These are phyloP conservation scores for Nevesoporus exiguus DNA, from an alignment of 768 basidiomycete species.

Conservation along the genomic window DNA sequence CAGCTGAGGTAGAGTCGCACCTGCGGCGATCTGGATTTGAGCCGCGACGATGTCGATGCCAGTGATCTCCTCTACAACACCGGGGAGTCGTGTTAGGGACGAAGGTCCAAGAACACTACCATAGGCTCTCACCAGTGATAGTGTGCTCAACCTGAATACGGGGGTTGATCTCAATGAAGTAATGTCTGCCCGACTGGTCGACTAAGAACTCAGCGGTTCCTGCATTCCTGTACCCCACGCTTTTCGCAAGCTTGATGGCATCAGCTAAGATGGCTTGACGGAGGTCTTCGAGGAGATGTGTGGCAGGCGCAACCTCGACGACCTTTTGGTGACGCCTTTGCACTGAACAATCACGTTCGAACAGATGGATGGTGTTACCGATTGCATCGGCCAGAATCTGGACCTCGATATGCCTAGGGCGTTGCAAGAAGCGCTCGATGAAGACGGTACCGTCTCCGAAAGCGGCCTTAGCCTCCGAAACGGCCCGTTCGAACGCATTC, in stretches of 20 bases:
- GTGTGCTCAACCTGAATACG: constrained; percentile 99
- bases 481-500: constrained; percentile 85
- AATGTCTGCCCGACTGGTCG: constrained; percentile 93
- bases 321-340: constrained; percentile 98
- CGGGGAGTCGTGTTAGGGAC: background rate
- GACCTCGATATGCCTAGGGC: constrained; percentile 96
- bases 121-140: constrained; percentile 72
- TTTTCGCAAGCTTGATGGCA: constrained; percentile 91
- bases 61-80: constrained; percentile 90
- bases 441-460: constrained; percentile 99
- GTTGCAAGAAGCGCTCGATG: constrained; percentile 96
- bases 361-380: constrained; percentile 96
- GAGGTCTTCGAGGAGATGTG: constrained; percentile 86
- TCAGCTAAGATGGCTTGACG: constrained; percentile 84
- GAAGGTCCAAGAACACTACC: background rate
- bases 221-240: constrained; percentile 93
- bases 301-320: constrained; percentile 97
- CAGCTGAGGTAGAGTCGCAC: constrained; percentile 91
- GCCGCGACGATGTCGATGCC: constrained; percentile 99
- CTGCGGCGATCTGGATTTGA: constrained; percentile 99
- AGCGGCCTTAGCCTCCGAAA: constrained; percentile 91
- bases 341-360: constrained; percentile 98
- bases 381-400: constrained; percentile 88
- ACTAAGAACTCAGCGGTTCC: constrained; percentile 99
- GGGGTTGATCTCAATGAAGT: constrained; percentile 99